Conservation (phyloP, 2,329 filamentous ascomycete genomes). For the Penicillium sp. region DNA sequence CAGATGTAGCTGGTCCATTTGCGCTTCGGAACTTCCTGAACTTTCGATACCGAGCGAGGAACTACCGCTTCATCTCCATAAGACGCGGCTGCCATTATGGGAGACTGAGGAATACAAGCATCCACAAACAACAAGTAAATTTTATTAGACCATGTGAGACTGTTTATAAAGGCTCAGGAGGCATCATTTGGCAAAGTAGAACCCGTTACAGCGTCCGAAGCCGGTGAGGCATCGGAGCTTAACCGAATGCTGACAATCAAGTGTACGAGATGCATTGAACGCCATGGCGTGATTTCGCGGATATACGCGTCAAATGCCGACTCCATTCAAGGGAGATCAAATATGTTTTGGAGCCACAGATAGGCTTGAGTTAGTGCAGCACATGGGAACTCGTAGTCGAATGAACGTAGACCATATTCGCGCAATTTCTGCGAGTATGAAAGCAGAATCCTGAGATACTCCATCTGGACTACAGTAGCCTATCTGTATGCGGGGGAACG, state of each 20-base stretch:
- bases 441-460: not conserved
- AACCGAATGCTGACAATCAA: not conserved
- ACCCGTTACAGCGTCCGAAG: not conserved
- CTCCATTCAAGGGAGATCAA: not conserved
- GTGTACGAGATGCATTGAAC: not conserved
- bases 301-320: not conserved
- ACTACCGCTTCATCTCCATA: constrained; percentile 17
- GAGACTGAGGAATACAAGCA: not conserved
- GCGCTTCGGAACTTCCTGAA: constrained; percentile 33
- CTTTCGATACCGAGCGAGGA: constrained; percentile 10
- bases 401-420: constrained; percentile 9
- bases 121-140: not conserved
- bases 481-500: not conserved
- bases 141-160: not conserved
- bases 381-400: not conserved
- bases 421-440: constrained; percentile 18
- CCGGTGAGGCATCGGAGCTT: not conserved
- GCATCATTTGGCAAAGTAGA: not conserved
- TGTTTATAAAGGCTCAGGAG: constrained; percentile 2
- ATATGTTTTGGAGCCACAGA: not conserved
- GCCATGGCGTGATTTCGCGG: constrained; percentile 10
- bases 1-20: constrained; percentile 56
- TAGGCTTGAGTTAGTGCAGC: too few species aligned
- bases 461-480: not conserved
- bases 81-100: constrained; percentile 23